Evolutionary conservation across 257 asterid species (phyloP), one percentile per base, ranked within the genome.

Genomic region (Solanum peruvianum): DNA sequence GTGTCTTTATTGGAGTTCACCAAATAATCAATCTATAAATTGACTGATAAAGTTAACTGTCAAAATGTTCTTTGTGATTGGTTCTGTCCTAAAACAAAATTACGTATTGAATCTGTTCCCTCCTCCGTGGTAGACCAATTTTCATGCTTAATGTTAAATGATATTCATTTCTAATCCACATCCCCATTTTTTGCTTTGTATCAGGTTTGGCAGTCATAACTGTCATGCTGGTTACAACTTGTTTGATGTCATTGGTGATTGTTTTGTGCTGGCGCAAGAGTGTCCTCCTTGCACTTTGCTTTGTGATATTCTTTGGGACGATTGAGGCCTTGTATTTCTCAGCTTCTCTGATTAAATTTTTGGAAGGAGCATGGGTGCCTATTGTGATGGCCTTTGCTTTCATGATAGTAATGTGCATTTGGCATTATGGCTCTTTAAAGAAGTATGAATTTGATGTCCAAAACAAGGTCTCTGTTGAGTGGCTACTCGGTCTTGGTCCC

Each of bases 181-280:
- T 23, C 87, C 35, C 41, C 39, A 67, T 76, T 76, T 42, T 58
- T 85, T 86, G 25, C 72, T 37, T 25, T 15, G 11, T 6, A 84
- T 89, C 92, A 96, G 99, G 99, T 82, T 87, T 96, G 91, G 99
- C 99, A 11, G 98, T 95, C 37, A 95, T 96, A 87, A 95, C 99
- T 3, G 98, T 96, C 69, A 96, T 96, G 99, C 95, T 96, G 76
- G 99, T 96, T 25, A 96, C 99, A 2, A 96, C 99, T 16, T 96
- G 98, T 89, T 86, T 96, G 93, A 96, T 95, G 99, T 96, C 99
- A 20, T 94, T 96, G 13, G 95, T 96, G 29, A 95, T 96, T 25
- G 96, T 96, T 44, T 47, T 96, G 18, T 96, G 99, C 89, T 96
- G 99, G 99, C 93, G 93, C 92, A 90, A 69, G 87, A 92, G 88